These are phyloP conservation scores for Sclerotinia spermophila DNA, from an alignment of 2,329 filamentous ascomycete genomes.

Conservation along the genomic window DNA sequence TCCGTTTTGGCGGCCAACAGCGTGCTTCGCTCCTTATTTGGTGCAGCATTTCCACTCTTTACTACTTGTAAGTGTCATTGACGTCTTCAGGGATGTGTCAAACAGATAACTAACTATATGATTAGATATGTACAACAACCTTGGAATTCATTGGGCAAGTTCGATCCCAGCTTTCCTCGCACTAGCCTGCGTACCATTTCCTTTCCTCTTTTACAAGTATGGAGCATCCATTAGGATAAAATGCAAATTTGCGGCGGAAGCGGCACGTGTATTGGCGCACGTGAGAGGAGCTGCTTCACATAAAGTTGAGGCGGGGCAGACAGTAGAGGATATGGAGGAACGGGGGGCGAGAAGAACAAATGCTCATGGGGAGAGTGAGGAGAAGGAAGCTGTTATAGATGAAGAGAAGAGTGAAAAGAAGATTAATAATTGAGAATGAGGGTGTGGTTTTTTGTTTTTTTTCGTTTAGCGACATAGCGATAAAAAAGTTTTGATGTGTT, in stretches of 20 bases:
- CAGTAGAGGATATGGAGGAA: slow-evolving; percentile 14
- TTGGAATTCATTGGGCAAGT: slow-evolving; percentile 74
- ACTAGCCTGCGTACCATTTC: slow-evolving; percentile 67
- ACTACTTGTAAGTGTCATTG: slow-evolving; percentile 43
- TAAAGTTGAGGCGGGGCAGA: slow-evolving; percentile 5
- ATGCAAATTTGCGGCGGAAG: slow-evolving; percentile 67
- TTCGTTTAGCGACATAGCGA: neutral
- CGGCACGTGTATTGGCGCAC: slow-evolving; percentile 38
- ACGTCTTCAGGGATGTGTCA: neutral
- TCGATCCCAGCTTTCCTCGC: slow-evolving; percentile 72
- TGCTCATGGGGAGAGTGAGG: neutral
- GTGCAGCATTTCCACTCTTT: slow-evolving; percentile 68
- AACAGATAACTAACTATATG: slow-evolving; percentile 8
- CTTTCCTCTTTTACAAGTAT: slow-evolving; percentile 75
- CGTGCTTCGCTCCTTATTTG: slow-evolving; percentile 68
- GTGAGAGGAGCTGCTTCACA: neutral
- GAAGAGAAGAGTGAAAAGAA: neutral
- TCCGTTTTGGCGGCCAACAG: slow-evolving; percentile 71
- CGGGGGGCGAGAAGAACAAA: slow-evolving; percentile 3
- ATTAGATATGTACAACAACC: slow-evolving; percentile 34
- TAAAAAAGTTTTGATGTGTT: neutral
- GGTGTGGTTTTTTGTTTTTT: neutral
- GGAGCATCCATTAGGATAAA: slow-evolving; percentile 58
- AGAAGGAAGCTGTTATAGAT: too few relatives aligned
- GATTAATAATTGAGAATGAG: neutral